Evolutionary conservation across 148 eudicot species (phyloP).

Genomic region (Cornus florida): DNA sequence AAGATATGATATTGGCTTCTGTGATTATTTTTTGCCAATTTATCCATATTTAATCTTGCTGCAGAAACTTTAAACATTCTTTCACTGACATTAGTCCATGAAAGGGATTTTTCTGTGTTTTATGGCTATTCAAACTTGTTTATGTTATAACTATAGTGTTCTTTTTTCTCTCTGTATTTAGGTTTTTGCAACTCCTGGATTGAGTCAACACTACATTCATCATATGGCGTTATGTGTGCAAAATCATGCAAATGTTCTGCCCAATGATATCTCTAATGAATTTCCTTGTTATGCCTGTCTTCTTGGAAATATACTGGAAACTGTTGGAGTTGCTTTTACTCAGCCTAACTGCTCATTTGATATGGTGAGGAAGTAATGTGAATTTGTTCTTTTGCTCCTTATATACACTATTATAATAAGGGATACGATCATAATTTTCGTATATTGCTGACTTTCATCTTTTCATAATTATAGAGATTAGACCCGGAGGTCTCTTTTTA

Average conservation of each 20-base stretch:
- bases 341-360: constrained; percentile 57
- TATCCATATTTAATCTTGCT: not conserved
- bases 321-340: constrained; percentile 61
- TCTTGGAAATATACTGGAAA: constrained; percentile 83
- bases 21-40: too few relatives aligned
- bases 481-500: not conserved
- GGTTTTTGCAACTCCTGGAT: constrained; percentile 55
- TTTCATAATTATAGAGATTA: not conserved
- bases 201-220: constrained; percentile 69
- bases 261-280: constrained; percentile 65
- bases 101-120: not conserved
- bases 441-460: not conserved
- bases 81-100: not conserved
- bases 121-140: not conserved
- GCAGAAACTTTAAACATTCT: not conserved
- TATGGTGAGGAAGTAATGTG: constrained; percentile 47
- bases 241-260: constrained; percentile 56
- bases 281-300: constrained; percentile 95
- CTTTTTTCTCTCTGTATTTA: constrained; percentile 26
- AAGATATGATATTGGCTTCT: too few relatives aligned
- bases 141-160: not conserved
- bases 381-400: not conserved
- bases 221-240: constrained; percentile 67
- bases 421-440: not conserved
- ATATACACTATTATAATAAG: not conserved